Evolutionary conservation across 2,329 filamentous ascomycete genomes (phyloP).

Genomic region (Nemania sp.): DNA sequence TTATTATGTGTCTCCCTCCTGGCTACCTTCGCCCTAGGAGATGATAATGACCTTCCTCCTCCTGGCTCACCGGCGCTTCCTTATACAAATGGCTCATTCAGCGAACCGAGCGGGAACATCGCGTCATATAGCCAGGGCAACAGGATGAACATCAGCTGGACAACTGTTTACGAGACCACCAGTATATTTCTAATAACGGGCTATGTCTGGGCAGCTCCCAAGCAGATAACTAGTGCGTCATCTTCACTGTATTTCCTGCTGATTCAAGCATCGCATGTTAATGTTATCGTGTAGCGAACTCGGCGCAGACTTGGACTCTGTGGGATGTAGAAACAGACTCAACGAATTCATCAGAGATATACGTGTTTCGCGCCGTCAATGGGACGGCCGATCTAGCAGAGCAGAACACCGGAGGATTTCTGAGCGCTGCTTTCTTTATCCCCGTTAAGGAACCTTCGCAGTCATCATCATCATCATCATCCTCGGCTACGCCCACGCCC

Average conservation of each 20-base stretch:
- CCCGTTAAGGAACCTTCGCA: conserved; percentile 13
- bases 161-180: conserved; percentile 31
- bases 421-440: conserved; percentile 34
- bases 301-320: conserved; percentile 31
- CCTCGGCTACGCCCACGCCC: too few species aligned
- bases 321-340: conserved; percentile 34
- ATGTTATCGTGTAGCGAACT: conserved; percentile 24
- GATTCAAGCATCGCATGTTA: not conserved
- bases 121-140: conserved; percentile 28
- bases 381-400: conserved; percentile 26
- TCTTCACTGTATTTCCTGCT: not conserved
- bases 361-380: conserved; percentile 33
- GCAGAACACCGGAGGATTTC: conserved; percentile 29
- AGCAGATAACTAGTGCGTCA: conserved; percentile 32
- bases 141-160: conserved; percentile 35
- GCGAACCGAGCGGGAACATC: conserved; percentile 27
- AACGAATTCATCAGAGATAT: conserved; percentile 33
- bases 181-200: conserved; percentile 34
- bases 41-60: conserved; percentile 22
- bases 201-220: conserved; percentile 28
- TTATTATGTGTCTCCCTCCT: conserved; percentile 19
- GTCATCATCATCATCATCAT: conserved; percentile 19
- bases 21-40: conserved; percentile 18
- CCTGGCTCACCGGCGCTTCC: conserved; percentile 30
- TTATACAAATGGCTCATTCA: conserved; percentile 32